A percentile compares a stretch with the other conserved stretches of the same genome.
Conservation (phyloP, 2,329 filamentous ascomycete genomes). For the Phialocephala subalpina region DNA sequence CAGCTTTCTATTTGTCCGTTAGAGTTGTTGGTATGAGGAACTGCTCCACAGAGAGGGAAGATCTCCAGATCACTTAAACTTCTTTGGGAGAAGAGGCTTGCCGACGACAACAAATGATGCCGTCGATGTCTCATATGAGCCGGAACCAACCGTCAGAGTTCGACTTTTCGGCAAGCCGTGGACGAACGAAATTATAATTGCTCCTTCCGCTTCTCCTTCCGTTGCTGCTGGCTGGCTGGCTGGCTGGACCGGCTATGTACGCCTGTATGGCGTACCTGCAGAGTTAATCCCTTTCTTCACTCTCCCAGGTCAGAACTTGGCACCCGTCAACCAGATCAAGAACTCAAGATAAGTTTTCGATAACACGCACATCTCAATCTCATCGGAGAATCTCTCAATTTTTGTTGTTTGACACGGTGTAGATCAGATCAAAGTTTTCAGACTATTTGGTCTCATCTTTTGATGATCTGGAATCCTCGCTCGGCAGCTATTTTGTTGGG, state of each 20-base stretch:
- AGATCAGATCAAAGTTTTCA: not conserved
- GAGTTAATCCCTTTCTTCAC: not conserved
- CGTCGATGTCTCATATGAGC: not conserved
- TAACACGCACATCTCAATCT: not conserved
- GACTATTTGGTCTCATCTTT: not conserved
- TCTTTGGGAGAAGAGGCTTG: not conserved
- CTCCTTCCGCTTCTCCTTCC: not conserved
- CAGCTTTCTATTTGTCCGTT: slow-evolving; percentile 1
- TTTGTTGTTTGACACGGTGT: not conserved
- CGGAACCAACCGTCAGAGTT: not conserved
- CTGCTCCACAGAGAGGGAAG: not conserved
- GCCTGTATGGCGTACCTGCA: not conserved
- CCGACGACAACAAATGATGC: not conserved
- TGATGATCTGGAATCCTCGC: not conserved
- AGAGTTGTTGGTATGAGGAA: not conserved
- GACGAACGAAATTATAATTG: not conserved
- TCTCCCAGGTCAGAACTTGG: not conserved
- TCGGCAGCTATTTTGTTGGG: not conserved
- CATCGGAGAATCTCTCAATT: not conserved
- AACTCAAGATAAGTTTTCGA: not conserved
- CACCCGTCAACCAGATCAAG: not conserved
- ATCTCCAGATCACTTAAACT: slow-evolving; percentile 6
- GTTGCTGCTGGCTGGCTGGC: not conserved
- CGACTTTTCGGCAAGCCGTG: not conserved
- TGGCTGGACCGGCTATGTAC: not conserved